Base-by-base conservation (phyloP, 352 stramenopile species). In the Aphanomyces invadans region DNA sequence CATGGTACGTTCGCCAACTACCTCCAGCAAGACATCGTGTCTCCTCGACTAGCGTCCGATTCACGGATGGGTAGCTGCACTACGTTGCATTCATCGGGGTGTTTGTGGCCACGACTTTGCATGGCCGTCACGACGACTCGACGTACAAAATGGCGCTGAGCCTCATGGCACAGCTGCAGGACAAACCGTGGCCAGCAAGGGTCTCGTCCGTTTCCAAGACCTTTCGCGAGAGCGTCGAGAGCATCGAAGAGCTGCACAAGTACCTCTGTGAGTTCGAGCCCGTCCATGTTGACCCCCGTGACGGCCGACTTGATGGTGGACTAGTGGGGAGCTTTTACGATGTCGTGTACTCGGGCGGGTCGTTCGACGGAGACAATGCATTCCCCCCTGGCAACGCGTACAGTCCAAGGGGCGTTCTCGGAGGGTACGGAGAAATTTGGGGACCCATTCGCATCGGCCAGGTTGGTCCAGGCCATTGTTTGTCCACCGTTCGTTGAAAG, bases 391-490 rank as follows among this genome's bases (percentile, higher is more conserved):
- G 59, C 17, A 23, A 15, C 32, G 57, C 59, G n/a, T 65, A 65
- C 29, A 55, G 38, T 31, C n/a, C 36, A 4, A 52, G 36, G 15
- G 59, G 59, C 10, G 32, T 55, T 12, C 25, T 65, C 26, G 59
- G 59, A 7, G 38, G 33, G 15, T 65, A 65, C 32, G 33, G 59
- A 9, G 28, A 65, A 55, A 52, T 65, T 31, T 65, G 59, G 59
- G 59, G 59, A 9, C 59, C 59, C 25, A 59, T 65, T 57, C 59
- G 59, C 25, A 65, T 65, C 26, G 59, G 59, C 42, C 59, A 65
- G 59, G 59, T 65, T 15, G 19, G 52, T 51, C 25, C 42, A 15
- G 23, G 17, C 36, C 23, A 15, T 1, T 62, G 17, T 62, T 62
- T n/a, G n/a, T n/a, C n/a, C n/a, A n/a, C n/a, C n/a, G n/a, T n/a